Conservation (phyloP, 108 stramenopile species). For the Stephanodiscus minutulus region DNA sequence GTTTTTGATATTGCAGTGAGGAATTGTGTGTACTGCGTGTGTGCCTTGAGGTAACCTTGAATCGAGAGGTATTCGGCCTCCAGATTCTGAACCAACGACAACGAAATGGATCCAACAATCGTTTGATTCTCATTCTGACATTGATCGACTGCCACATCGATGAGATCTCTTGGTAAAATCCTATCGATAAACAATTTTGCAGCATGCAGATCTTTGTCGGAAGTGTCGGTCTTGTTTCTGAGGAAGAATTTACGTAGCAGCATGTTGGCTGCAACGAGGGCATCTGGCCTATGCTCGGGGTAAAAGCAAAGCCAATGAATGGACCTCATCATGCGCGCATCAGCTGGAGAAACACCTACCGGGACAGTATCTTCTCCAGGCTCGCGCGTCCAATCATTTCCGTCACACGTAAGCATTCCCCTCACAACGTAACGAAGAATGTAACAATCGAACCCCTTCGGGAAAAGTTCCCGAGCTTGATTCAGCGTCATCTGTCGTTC, state of each 20-base stretch:
- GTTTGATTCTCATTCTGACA: slow-evolving; percentile 4
- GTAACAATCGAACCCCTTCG: slow-evolving; percentile 36
- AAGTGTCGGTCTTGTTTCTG: slow-evolving; percentile 5
- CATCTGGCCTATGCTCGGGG: slow-evolving; percentile 61
- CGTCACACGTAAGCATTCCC: slow-evolving; percentile 42
- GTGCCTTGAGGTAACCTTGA: slow-evolving; percentile 29
- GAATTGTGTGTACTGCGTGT: slow-evolving; percentile 36
- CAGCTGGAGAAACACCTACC: slow-evolving; percentile 25
- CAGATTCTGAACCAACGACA: slow-evolving; percentile 29
- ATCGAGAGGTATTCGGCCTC: slow-evolving; percentile 39
- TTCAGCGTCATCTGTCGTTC: slow-evolving; percentile 61
- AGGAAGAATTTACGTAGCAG: slow-evolving; percentile 67
- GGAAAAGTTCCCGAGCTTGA: slow-evolving; percentile 65
- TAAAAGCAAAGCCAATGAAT: slow-evolving; percentile 71
- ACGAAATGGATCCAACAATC: slow-evolving; percentile 21
- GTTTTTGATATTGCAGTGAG: slow-evolving; percentile 34
- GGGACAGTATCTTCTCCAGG: slow-evolving; percentile 47
- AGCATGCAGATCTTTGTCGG: slow-evolving; percentile 19
- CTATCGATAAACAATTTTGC: slow-evolving; percentile 32
- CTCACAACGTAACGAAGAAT: slow-evolving; percentile 62
- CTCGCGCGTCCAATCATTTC: slow-evolving; percentile 39
- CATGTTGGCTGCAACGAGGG: slow-evolving; percentile 73
- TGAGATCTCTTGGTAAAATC: slow-evolving; percentile 34
- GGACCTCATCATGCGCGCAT: slow-evolving; percentile 57
- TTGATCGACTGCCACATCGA: slow-evolving; percentile 31